Evolutionary conservation across 805 yeast species (phyloP).

Genomic region (Ogataea haglerorum): DNA sequence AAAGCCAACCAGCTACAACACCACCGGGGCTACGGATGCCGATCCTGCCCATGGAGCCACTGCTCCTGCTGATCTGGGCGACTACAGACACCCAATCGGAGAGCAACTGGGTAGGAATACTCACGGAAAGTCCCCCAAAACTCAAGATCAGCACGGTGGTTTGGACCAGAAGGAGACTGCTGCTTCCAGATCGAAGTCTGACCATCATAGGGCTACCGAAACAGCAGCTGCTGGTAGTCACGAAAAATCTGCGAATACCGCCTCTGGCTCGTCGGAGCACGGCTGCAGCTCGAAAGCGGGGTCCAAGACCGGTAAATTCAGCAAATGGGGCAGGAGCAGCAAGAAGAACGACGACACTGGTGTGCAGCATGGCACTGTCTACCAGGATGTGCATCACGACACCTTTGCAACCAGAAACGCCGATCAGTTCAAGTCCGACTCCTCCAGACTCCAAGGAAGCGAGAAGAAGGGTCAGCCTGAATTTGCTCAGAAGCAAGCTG

Average conservation of each 20-base stretch:
- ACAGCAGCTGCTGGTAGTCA: slow-evolving; percentile 6
- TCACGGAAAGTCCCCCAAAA: too few species aligned
- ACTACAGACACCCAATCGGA: not conserved
- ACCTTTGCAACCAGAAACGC: slow-evolving; percentile 5
- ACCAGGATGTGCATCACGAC: slow-evolving; percentile 16
- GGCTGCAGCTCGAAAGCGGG: not conserved
- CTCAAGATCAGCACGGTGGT: too few species aligned
- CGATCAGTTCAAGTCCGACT: not conserved
- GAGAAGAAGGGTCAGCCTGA: slow-evolving; percentile 3
- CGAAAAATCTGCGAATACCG: not conserved
- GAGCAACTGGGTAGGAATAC: too few species aligned
- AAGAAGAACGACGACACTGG: not conserved
- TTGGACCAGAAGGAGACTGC: too few species aligned
- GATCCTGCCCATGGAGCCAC: slow-evolving; percentile 8
- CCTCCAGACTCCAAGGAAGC: not conserved
- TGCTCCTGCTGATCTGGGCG: slow-evolving; percentile 12
- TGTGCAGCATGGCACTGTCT: slow-evolving; percentile 17
- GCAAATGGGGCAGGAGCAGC: slow-evolving; percentile 1
- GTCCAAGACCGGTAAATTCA: not conserved
- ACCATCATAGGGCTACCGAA: slow-evolving; percentile 1
- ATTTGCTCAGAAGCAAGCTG: slow-evolving; percentile 1
- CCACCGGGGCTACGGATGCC: not conserved
- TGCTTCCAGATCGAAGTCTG: not conserved
- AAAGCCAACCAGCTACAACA: not conserved
- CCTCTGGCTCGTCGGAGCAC: not conserved